Percentiles rank a stretch among this genome's conserved stretches.
phyloP scores from a whole-genome alignment of 805 yeast genomes.

The Tanozyma kutaoensis region DNA sequence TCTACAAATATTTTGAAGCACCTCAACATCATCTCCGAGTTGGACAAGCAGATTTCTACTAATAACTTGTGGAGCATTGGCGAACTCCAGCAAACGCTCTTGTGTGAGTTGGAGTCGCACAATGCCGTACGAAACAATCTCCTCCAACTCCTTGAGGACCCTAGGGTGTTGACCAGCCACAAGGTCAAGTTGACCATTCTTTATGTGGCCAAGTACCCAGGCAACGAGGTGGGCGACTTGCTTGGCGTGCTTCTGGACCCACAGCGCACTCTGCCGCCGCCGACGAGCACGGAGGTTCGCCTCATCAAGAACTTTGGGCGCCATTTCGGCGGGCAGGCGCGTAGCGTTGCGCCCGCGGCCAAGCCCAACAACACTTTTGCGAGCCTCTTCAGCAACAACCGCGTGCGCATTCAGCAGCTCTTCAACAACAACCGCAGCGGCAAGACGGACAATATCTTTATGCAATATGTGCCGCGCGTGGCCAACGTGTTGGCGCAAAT shows the following conservation, averaged over 20 bases:
- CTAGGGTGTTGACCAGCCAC: slow-evolving; percentile 32
- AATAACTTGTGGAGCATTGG: slow-evolving; percentile 71
- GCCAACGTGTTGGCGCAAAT: slow-evolving; percentile 22
- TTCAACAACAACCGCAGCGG: slow-evolving; percentile 12
- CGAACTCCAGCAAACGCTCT: slow-evolving; percentile 79
- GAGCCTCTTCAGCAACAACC: slow-evolving; percentile 18
- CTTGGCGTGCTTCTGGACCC: slow-evolving; percentile 16
- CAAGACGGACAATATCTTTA: slow-evolving; percentile 57
- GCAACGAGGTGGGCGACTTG: slow-evolving; percentile 11
- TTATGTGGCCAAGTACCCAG: slow-evolving; percentile 62
- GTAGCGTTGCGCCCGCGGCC: slow-evolving; percentile 2
- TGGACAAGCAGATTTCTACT: slow-evolving; percentile 57
- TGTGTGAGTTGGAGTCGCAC: slow-evolving; percentile 34
- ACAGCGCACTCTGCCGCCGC: slow-evolving; percentile 13
- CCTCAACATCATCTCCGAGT: slow-evolving; percentile 78
- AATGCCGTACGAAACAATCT: slow-evolving; percentile 35
- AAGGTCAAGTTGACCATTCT: slow-evolving; percentile 65
- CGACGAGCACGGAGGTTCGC: slow-evolving; percentile 18
- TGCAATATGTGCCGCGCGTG: slow-evolving; percentile 82
- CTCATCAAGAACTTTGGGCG: slow-evolving; percentile 15
- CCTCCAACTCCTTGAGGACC: slow-evolving; percentile 33
- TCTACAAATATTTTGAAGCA: slow-evolving; percentile 87
- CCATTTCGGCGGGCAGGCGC: slow-evolving; percentile 3
- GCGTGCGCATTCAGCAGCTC: slow-evolving; percentile 15
- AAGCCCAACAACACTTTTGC: slow-evolving; percentile 10